Evolutionary conservation across 2,329 filamentous ascomycete species (phyloP).

Genomic region (Trichoderma gracile): DNA sequence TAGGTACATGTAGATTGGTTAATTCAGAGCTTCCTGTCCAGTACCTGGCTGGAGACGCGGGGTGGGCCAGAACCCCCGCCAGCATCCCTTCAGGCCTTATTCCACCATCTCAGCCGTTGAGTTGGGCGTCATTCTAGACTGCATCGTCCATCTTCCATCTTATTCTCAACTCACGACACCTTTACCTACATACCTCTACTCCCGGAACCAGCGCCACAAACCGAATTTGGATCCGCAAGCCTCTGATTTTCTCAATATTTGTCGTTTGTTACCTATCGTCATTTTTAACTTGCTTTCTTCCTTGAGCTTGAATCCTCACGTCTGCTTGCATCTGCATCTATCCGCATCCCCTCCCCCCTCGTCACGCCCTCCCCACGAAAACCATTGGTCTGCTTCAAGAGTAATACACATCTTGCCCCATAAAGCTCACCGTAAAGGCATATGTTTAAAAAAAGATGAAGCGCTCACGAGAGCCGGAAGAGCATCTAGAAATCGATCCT

Average conservation of each 20-base stretch:
- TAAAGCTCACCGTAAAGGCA: conserved; percentile 33
- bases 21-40: background rate
- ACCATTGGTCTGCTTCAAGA: conserved; percentile 18
- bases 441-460: conserved; percentile 50
- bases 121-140: background rate
- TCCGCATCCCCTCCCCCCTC: background rate
- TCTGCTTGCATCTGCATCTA: background rate
- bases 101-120: background rate
- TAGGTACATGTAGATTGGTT: background rate
- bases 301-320: background rate
- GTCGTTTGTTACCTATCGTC: background rate
- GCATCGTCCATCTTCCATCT: background rate
- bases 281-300: background rate
- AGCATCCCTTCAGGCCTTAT: background rate
- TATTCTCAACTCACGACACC: background rate
- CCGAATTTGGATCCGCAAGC: background rate
- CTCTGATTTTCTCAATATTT: background rate
- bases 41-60: background rate
- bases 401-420: conserved; percentile 25
- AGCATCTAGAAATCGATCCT: conserved; percentile 43
- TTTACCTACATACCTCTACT: background rate
- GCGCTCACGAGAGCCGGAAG: conserved; percentile 62
- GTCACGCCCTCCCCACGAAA: background rate
- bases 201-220: background rate
- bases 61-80: background rate